Conservation (phyloP, 306 rosid genomes). For the Gastrolobium villosum region DNA sequence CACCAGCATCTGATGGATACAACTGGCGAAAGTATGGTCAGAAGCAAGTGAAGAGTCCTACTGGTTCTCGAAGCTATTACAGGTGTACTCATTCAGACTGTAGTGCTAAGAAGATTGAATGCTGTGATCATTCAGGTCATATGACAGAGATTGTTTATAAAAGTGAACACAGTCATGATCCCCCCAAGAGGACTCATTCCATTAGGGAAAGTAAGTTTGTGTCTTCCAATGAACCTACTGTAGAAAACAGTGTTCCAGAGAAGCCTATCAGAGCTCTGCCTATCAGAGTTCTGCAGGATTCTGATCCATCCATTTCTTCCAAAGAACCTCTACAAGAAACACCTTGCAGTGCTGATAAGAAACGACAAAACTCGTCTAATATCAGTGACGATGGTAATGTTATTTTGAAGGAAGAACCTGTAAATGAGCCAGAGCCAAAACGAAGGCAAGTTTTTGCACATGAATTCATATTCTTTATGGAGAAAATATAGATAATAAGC, state of each 20-base stretch:
- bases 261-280: slow-evolving; percentile 36
- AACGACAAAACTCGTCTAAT: slow-evolving; percentile 59
- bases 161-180: slow-evolving; percentile 87
- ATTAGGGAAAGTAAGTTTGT: slow-evolving; percentile 61
- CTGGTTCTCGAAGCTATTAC: slow-evolving; percentile 94
- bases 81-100: slow-evolving; percentile 85
- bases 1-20: slow-evolving; percentile 89
- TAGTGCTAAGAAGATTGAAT: slow-evolving; percentile 87
- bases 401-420: slow-evolving; percentile 71
- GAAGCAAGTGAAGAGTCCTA: slow-evolving; percentile 98
- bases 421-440: slow-evolving; percentile 67
- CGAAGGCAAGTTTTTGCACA: slow-evolving; percentile 68
- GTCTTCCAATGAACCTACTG: slow-evolving; percentile 58
- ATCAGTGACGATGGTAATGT: slow-evolving; percentile 61
- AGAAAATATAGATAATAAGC: background rate
- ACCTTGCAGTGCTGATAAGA: slow-evolving; percentile 60
- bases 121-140: slow-evolving; percentile 72
- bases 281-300: slow-evolving; percentile 52
- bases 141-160: slow-evolving; percentile 75
- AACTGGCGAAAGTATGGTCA: slow-evolving; percentile 99
- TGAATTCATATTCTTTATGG: slow-evolving; percentile 43
- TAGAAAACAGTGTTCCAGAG: slow-evolving; percentile 53
- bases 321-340: slow-evolving; percentile 65
- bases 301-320: slow-evolving; percentile 66
- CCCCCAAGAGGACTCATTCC: slow-evolving; percentile 68